Conservation (phyloP, 1,139 yeast genomes). For the Debaryomyces nepalensis region DNA sequence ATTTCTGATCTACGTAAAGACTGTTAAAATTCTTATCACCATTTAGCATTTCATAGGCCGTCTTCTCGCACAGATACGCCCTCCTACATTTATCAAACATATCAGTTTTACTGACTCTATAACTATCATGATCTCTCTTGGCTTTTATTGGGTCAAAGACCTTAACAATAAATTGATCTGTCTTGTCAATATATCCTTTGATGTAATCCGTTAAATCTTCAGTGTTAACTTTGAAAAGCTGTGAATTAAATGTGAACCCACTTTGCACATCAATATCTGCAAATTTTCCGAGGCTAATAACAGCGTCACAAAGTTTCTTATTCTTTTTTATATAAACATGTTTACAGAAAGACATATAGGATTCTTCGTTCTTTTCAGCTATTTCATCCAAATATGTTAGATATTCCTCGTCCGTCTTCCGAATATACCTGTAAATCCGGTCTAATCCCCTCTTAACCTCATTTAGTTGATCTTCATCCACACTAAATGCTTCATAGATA, state of each 20-base stretch:
- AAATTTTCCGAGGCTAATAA: not conserved
- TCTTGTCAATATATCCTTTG: not conserved
- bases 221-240: not conserved
- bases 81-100: not conserved
- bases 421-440: not conserved
- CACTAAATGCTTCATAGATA: conserved; percentile 1
- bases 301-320: not conserved
- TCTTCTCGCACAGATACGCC: not conserved
- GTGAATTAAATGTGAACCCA: not conserved
- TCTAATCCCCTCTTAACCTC: not conserved
- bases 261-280: conserved; percentile 1
- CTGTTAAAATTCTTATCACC: not conserved
- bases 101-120: not conserved
- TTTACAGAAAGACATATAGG: not conserved
- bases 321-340: too few species aligned
- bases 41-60: not conserved
- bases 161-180: not conserved
- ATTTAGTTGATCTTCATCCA: not conserved
- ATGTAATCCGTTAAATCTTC: not conserved
- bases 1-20: not conserved
- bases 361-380: not conserved
- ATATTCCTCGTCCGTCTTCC: not conserved
- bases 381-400: not conserved
- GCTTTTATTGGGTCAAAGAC: conserved; percentile 1
- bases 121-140: not conserved